Percentiles rank a stretch among this genome's conserved stretches.
Evolutionary conservation across 441 rosid species (phyloP).

Genomic region (Gossypium davidsonii): DNA sequence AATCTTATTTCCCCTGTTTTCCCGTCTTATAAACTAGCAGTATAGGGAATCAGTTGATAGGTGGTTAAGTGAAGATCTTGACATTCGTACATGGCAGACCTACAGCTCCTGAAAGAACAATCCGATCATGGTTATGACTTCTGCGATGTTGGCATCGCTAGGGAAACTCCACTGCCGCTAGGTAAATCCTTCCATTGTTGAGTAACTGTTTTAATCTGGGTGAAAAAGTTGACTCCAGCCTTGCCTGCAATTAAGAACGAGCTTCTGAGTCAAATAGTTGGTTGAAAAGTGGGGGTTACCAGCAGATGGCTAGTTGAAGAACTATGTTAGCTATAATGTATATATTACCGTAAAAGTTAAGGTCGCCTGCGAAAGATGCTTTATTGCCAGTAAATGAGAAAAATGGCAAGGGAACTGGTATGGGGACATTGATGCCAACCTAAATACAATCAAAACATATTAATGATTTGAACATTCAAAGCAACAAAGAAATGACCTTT

Average conservation of each 20-base stretch:
- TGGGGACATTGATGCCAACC: conserved; percentile 94
- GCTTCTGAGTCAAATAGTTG: not conserved
- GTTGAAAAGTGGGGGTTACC: not conserved
- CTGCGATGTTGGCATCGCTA: conserved; percentile 93
- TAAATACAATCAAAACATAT: conserved; percentile 20
- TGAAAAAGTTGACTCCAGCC: conserved; percentile 83
- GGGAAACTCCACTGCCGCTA: conserved; percentile 50
- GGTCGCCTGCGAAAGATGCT: conserved; percentile 88
- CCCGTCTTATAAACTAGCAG: not conserved
- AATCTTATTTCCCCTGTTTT: not conserved
- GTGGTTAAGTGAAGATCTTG: not conserved
- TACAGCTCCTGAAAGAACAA: not conserved
- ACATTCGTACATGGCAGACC: conserved; percentile 16
- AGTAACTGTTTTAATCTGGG: conserved; percentile 83
- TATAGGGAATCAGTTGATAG: not conserved
- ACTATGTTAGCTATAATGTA: not conserved
- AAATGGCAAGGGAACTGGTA: conserved; percentile 87
- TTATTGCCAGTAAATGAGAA: conserved; percentile 85
- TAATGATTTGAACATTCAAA: not conserved
- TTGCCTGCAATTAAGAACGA: conserved; percentile 47
- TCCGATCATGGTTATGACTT: conserved; percentile 27
- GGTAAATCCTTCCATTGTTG: conserved; percentile 94
- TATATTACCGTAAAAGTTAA: conserved; percentile 74
- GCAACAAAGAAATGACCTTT: conserved; percentile 1
- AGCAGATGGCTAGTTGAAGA: not conserved